phyloP scores from a whole-genome alignment of 2,329 filamentous ascomycete species.

The Eurotiales sp. region DNA sequence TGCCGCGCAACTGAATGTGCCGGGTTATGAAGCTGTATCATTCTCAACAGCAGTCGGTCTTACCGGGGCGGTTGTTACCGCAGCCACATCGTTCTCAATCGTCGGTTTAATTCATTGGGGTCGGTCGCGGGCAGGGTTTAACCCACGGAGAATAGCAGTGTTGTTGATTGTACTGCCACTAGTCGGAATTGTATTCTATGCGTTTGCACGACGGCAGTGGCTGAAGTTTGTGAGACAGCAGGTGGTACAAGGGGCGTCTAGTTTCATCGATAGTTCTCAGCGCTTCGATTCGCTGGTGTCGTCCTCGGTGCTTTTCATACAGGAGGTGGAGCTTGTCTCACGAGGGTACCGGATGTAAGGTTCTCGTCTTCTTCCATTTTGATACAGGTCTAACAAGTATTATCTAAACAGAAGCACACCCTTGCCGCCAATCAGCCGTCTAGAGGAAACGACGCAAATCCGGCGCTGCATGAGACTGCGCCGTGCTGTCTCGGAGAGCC shows the following conservation, averaged over 20 bases:
- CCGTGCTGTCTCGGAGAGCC: constrained; percentile 66
- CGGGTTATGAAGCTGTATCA: constrained; percentile 28
- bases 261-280: constrained; percentile 70
- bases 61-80: constrained; percentile 64
- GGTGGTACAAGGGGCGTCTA: constrained; percentile 64
- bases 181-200: constrained; percentile 60
- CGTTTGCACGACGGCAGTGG: constrained; percentile 75
- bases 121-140: constrained; percentile 50
- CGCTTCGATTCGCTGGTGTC: constrained; percentile 74
- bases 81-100: constrained; percentile 57
- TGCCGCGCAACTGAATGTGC: constrained; percentile 30
- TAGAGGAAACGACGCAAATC: constrained; percentile 77
- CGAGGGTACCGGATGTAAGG: constrained; percentile 79
- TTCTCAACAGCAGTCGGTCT: constrained; percentile 52
- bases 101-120: constrained; percentile 70
- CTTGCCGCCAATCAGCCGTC: constrained; percentile 82
- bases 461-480: constrained; percentile 78
- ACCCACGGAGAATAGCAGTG: constrained; percentile 37
- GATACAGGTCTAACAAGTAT: constrained; percentile 3
- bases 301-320: constrained; percentile 75
- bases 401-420: constrained; percentile 66
- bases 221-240: constrained; percentile 73
- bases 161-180: constrained; percentile 47
- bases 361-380: constrained; percentile 16
- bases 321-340: constrained; percentile 93